Evolutionary conservation across 176 grass and related monocot genomes (phyloP).

Genomic region (Hordeum marinum): DNA sequence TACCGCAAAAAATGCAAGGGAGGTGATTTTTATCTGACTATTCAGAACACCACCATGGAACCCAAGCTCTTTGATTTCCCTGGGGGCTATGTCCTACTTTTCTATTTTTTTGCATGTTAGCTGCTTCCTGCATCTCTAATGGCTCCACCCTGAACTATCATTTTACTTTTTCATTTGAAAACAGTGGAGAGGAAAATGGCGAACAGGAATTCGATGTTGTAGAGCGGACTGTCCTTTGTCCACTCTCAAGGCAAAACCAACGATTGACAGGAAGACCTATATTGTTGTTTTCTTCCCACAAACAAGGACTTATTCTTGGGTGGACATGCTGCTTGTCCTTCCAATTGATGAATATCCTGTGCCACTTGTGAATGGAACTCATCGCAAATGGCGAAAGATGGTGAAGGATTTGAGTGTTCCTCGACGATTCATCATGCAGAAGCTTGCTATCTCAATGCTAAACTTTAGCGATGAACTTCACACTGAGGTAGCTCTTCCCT

Average conservation of each 20-base stretch:
- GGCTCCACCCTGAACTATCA: neutral
- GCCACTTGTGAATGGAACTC: constrained; percentile 78
- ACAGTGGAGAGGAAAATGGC: constrained; percentile 99
- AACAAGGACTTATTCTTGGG: constrained; percentile 87
- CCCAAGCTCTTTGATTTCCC: neutral
- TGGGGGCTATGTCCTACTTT: neutral
- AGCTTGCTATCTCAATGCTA: constrained; percentile 81
- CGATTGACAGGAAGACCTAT: constrained; percentile 81
- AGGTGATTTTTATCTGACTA: neutral
- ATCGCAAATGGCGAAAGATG: constrained; percentile 91
- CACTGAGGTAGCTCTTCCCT: constrained; percentile 45
- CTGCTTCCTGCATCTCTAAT: neutral
- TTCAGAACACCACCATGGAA: neutral
- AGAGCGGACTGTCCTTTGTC: constrained; percentile 70
- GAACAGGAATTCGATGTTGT: constrained; percentile 90
- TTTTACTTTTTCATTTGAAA: constrained; percentile 33
- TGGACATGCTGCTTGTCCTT: constrained; percentile 73
- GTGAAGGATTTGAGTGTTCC: constrained; percentile 73
- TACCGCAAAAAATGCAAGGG: neutral
- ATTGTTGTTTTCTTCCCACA: constrained; percentile 91
- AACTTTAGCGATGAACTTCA: constrained; percentile 83
- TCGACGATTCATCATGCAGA: constrained; percentile 67
- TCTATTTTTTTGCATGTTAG: neutral
- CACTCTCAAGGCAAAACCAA: constrained; percentile 86
- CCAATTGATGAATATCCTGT: constrained; percentile 67